Evolutionary conservation across 306 rosid genomes (phyloP), one percentile per base, ranked within the genome.

Genomic region (Begonia peltatifolia): DNA sequence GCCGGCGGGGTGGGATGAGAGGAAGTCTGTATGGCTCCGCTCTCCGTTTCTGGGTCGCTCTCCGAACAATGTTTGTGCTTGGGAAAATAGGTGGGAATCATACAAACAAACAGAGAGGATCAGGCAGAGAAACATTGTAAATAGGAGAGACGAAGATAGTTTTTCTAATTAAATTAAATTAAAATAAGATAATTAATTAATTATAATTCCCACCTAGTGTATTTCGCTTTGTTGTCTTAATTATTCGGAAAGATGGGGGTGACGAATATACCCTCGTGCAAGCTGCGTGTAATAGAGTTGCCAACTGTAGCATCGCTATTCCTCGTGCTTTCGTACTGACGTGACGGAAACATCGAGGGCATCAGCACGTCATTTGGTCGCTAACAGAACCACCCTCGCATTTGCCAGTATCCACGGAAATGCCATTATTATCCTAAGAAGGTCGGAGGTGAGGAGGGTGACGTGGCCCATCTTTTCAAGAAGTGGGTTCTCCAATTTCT

Each of bases 11-110:
- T 25, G 38, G 38, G 38, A 30, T 30, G 38, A 20, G 23, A 20
- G 23, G 3, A 20, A 20, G 23, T 20, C 23, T 3, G 1, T 20
- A 20, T 30, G 38, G 38, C 8, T 30, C 38, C 6, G 38, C 6
- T 5, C 38, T 30, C 38, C 38, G 38, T 3, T 30, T 30, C 20
- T 64, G 46, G 56, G 55, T 55, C 10, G 36, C 17, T 63, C 44
- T 50, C 14, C 6, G 63, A 30, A 30, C 38, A 30, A 30, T 30
- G 38, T 30, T 5, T 5, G 38, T 30, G 56, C 55, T 66, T 53
- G 13, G 59, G 67, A 64, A 16, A 71, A 75, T 67, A 42, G 61
- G 68, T 54, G 71, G 69, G 76, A 78, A 72, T 76, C 86, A 77
- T 59, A 64, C 76, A 73, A 56, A 50, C 75, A 14, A 64, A 63